Conservation (phyloP, 805 yeast genomes). For the Kazachstania taianensis region DNA sequence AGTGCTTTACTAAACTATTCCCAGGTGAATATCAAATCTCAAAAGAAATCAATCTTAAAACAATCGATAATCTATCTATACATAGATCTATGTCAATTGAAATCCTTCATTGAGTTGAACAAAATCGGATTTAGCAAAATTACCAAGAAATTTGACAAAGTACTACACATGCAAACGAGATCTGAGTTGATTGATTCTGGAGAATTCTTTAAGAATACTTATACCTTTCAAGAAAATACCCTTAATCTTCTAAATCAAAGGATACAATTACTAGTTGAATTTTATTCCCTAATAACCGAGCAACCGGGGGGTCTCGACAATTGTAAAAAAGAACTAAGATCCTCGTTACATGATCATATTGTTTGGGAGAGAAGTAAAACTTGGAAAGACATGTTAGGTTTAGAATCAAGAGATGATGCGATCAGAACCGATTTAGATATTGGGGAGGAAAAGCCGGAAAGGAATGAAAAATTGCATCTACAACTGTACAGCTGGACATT, state of each 20-base stretch:
- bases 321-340: slow-evolving; percentile 45
- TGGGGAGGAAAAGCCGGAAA: slow-evolving; percentile 12
- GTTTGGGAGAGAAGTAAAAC: slow-evolving; percentile 96
- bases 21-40: slow-evolving; percentile 40
- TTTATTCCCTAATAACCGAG: slow-evolving; percentile 42
- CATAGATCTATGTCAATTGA: slow-evolving; percentile 69
- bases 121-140: slow-evolving; percentile 80
- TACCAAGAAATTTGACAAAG: slow-evolving; percentile 82
- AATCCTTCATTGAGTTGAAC: slow-evolving; percentile 76
- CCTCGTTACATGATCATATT: slow-evolving; percentile 73
- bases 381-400: slow-evolving; percentile 88
- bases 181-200: slow-evolving; percentile 36
- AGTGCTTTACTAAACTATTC: slow-evolving; percentile 42
- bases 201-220: slow-evolving; percentile 37
- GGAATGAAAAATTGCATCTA: slow-evolving; percentile 25
- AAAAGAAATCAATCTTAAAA: slow-evolving; percentile 55
- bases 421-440: slow-evolving; percentile 19
- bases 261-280: slow-evolving; percentile 41
- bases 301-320: slow-evolving; percentile 29
- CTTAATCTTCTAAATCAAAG: slow-evolving; percentile 40
- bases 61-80: slow-evolving; percentile 52
- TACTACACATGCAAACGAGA: slow-evolving; percentile 47
- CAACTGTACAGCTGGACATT: slow-evolving; percentile 27
- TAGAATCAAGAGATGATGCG: slow-evolving; percentile 45
- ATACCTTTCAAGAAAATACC: slow-evolving; percentile 46